Evolutionary conservation across 805 yeast species (phyloP).

Genomic region (Millerago galiae): DNA sequence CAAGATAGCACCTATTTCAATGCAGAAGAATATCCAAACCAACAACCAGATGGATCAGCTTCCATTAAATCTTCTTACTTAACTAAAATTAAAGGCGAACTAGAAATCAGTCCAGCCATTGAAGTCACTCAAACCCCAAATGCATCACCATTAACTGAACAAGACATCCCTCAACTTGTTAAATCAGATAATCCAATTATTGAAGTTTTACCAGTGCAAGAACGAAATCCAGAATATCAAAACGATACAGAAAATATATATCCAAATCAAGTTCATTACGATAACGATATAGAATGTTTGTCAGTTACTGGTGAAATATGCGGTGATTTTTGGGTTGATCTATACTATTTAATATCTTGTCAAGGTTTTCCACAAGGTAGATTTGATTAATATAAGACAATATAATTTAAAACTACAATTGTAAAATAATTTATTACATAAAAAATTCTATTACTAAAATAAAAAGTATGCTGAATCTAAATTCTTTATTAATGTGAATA

Average conservation of each 20-base stretch:
- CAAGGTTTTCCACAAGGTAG: not conserved
- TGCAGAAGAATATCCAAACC: not conserved
- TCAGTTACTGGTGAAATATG: not conserved
- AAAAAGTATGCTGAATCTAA: not conserved
- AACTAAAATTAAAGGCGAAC: not conserved
- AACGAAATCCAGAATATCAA: too few species aligned
- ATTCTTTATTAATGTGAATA: not conserved
- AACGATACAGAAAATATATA: too few species aligned
- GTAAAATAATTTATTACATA: not conserved
- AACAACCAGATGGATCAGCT: conserved; percentile 1
- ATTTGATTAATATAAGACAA: not conserved
- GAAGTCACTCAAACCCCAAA: conserved; percentile 1
- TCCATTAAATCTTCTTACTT: conserved; percentile 7
- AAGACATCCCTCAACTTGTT: conserved; percentile 3
- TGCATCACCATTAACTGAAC: conserved; percentile 10
- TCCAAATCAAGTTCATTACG: not conserved
- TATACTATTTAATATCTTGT: conserved; percentile 2
- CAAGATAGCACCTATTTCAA: conserved; percentile 7
- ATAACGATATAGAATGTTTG: conserved; percentile 8
- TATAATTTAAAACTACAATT: not conserved
- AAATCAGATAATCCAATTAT: not conserved
- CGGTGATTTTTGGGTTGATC: conserved; percentile 8
- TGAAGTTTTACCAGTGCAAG: too few species aligned
- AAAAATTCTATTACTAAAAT: not conserved
- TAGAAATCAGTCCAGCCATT: not conserved